phyloP scores from a whole-genome alignment of 2,329 filamentous ascomycete genomes.

The Aaosphaeria arxii region DNA sequence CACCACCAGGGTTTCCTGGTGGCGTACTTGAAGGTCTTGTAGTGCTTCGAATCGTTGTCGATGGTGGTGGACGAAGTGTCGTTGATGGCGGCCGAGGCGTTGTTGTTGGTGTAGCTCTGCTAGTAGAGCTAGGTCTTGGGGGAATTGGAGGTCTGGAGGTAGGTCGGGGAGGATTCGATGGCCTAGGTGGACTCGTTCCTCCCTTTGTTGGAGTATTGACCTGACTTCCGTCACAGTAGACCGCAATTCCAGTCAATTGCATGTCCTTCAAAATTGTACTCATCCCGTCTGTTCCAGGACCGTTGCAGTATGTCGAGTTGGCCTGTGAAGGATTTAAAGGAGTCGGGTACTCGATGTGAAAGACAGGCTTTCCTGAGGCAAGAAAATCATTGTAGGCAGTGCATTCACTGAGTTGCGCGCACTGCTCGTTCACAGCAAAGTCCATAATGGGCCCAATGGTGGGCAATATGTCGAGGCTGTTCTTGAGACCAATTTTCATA shows the following conservation, averaged over 20 bases:
- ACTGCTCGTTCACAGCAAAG: slow-evolving; percentile 34
- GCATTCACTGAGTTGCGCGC: slow-evolving; percentile 22
- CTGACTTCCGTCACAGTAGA: slow-evolving; percentile 48
- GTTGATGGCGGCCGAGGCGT: slow-evolving; percentile 5
- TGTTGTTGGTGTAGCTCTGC: slow-evolving; percentile 2
- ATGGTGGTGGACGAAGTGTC: slow-evolving; percentile 1
- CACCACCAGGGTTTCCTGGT: slow-evolving; percentile 11
- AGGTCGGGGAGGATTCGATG: slow-evolving; percentile 4
- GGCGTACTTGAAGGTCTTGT: slow-evolving; percentile 19
- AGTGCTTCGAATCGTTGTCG: slow-evolving; percentile 4
- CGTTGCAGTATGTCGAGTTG: slow-evolving; percentile 40
- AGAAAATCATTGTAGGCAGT: slow-evolving; percentile 20
- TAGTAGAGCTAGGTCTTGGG: slow-evolving; percentile 1
- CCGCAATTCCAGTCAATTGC: slow-evolving; percentile 57
- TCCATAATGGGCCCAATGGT: slow-evolving; percentile 16
- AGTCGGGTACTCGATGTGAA: slow-evolving; percentile 32
- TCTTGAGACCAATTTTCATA: slow-evolving; percentile 28
- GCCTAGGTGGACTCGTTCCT: slow-evolving; percentile 13
- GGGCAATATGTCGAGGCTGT: slow-evolving; percentile 24
- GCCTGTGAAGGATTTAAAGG: slow-evolving; percentile 33
- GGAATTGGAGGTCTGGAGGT: slow-evolving; percentile 2
- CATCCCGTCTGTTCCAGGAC: slow-evolving; percentile 53
- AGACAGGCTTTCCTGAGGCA: slow-evolving; percentile 27
- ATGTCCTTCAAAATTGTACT: slow-evolving; percentile 65
- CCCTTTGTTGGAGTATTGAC: slow-evolving; percentile 28